A percentile compares a stretch with the other conserved stretches of the same genome.
These are phyloP conservation scores for Aegilops umbellulata DNA, from an alignment of 176 grass and related monocot species.

Conservation along the genomic window DNA sequence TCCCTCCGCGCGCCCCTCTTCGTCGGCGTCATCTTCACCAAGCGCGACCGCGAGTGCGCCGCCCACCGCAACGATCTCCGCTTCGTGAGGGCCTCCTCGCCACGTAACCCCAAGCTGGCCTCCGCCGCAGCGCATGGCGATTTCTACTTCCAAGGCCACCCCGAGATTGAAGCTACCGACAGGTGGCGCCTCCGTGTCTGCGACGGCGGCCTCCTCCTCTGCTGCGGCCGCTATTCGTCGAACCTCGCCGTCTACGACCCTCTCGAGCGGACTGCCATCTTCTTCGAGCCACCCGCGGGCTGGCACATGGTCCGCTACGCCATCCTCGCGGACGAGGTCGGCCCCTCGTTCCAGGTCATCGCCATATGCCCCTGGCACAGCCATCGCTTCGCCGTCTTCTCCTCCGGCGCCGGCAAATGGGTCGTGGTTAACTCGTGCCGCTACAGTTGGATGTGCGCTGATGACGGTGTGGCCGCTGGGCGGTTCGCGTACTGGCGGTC, in stretches of 20 bases:
- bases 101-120: background rate
- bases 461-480: background rate
- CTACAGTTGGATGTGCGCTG: too few relatives aligned
- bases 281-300: background rate
- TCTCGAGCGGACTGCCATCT: background rate
- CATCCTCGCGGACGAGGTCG: conserved; percentile 5
- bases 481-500: conserved; percentile 13
- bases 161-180: background rate
- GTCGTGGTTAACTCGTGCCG: background rate
- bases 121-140: background rate
- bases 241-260: conserved; percentile 23
- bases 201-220: conserved; percentile 10
- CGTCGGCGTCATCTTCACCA: background rate
- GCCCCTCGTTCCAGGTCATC: conserved; percentile 13
- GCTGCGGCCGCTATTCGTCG: background rate
- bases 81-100: background rate
- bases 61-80: background rate
- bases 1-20: background rate
- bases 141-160: background rate
- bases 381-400: background rate
- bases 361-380: background rate
- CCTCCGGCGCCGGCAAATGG: conserved; percentile 12
- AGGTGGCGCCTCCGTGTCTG: conserved; percentile 4
- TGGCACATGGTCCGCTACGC: background rate
- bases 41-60: background rate